Evolutionary conservation across 2,329 filamentous ascomycete genomes (phyloP), one percentile per base, ranked within the genome.

Genomic region (Monosporascus sp.): DNA sequence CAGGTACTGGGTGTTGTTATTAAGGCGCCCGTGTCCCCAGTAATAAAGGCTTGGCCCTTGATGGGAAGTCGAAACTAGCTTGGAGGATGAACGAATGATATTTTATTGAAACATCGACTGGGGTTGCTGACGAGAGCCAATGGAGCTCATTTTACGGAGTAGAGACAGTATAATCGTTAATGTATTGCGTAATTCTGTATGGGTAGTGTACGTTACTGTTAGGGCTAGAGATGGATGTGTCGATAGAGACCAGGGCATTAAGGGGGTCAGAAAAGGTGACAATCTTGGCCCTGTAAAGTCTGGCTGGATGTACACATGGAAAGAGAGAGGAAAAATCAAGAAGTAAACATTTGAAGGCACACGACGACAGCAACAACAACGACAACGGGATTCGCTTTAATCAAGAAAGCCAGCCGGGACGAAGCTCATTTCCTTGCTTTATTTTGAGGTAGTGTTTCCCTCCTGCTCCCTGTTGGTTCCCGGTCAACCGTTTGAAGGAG

Each of bases 341-440:
- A 20, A 26, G 46, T 43, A 20, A 41, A 40, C 11, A n/a, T 3
- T 3, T 16, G 0, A 40, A 46, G 6, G 31, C 41, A 34, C 38
- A 31, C 22, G 19, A 31, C 24, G n/a, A n/a, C n/a, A n/a, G 5
- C 14, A 19, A 48, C 17, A 24, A 49, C 27, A 44, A 38, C 9
- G 2, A 22, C 19, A 22, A 11, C 40, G 16, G 40, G 40, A 45
- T 52, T 57, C 54, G 57, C 60, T 60, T 64, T 62, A 62, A 53
- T 5, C 1, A 14, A 31, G 9, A 6, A 44, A 44, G 38, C 16
- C 26, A 36, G 24, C 9, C n/a, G 27, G 52, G 38, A 51, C 43
- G 40, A 54, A 52, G 54, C 52, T 63, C 61, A 63, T 64, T 61
- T 63, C 59, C 47, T 55, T 53, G 49, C 55, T 50, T 58, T 57